Evolutionary conservation across 495 filamentous ascomycete species (phyloP).

Genomic region (Penicillium riverlandense): DNA sequence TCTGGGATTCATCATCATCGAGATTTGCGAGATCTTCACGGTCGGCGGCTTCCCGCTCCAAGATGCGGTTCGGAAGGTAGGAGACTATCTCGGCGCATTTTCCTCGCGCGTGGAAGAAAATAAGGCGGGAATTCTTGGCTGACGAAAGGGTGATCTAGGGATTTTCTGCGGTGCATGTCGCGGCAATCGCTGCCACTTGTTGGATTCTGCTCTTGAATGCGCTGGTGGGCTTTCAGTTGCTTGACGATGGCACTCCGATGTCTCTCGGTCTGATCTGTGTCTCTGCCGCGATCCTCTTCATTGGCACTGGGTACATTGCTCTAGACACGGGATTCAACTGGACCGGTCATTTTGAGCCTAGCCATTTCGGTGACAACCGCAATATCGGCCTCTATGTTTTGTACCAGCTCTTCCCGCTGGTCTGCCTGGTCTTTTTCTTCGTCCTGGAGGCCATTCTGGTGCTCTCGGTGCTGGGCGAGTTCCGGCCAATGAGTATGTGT

Average conservation of each 20-base stretch:
- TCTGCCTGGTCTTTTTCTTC: conserved; percentile 83
- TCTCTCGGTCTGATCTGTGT: conserved; percentile 68
- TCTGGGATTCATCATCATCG: conserved; percentile 76
- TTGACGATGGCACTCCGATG: conserved; percentile 86
- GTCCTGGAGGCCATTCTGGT: conserved; percentile 77
- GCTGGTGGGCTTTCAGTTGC: conserved; percentile 82
- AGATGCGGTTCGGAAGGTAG: conserved; percentile 50
- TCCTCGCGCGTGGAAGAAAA: too few species aligned
- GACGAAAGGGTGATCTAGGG: conserved; percentile 42
- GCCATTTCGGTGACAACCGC: conserved; percentile 49
- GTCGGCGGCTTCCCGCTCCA: conserved; percentile 79
- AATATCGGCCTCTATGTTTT: conserved; percentile 87
- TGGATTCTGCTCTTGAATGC: conserved; percentile 94
- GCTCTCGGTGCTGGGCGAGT: conserved; percentile 74
- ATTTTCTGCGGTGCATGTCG: conserved; percentile 90
- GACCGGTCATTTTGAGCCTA: conserved; percentile 66
- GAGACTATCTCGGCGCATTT: neutral
- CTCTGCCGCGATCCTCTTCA: conserved; percentile 66
- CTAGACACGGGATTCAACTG: conserved; percentile 87
- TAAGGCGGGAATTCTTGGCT: neutral
- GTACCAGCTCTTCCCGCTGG: conserved; percentile 82
- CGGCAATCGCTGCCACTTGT: conserved; percentile 74
- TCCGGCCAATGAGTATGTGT: conserved; percentile 71
- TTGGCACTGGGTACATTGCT: conserved; percentile 92
- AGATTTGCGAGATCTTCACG: conserved; percentile 94